phyloP scores from a whole-genome alignment of 2,329 filamentous ascomycete genomes.

The Fusarium oxysporum region DNA sequence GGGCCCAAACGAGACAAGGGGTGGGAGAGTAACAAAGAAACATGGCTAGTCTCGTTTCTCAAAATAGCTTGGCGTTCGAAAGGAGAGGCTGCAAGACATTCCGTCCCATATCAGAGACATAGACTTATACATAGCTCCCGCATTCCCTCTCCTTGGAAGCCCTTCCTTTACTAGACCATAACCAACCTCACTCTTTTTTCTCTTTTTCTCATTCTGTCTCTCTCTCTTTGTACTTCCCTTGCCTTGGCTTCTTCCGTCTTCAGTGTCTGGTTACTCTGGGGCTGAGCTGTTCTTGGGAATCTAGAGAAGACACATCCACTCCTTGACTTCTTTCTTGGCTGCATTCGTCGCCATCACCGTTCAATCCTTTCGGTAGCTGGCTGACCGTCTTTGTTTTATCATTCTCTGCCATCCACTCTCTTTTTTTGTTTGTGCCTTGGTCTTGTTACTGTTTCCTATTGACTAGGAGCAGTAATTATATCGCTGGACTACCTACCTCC shows the following conservation, averaged over 20 bases:
- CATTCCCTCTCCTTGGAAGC: conserved; percentile 42
- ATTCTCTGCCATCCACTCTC: conserved; percentile 10
- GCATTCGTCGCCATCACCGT: conserved; percentile 41
- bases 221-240: neutral
- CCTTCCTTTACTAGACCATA: conserved; percentile 13
- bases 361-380: conserved; percentile 52
- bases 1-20: neutral
- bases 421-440: neutral
- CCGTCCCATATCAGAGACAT: conserved; percentile 33
- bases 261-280: conserved; percentile 40
- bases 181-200: conserved; percentile 21
- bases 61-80: conserved; percentile 13
- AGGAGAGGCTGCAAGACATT: neutral
- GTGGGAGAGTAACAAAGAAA: conserved; percentile 3
- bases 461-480: conserved; percentile 14
- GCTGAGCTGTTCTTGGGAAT: conserved; percentile 5
- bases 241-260: conserved; percentile 24
- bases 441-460: conserved; percentile 25
- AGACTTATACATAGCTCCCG: conserved; percentile 42
- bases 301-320: conserved; percentile 17
- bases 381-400: conserved; percentile 32
- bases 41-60: conserved; percentile 6
- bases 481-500: conserved; percentile 31
- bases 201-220: neutral
- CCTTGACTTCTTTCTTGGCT: conserved; percentile 18